These are phyloP conservation scores for Orbilia oligospora DNA, from an alignment of 2,329 filamentous ascomycete species.

Conservation along the genomic window DNA sequence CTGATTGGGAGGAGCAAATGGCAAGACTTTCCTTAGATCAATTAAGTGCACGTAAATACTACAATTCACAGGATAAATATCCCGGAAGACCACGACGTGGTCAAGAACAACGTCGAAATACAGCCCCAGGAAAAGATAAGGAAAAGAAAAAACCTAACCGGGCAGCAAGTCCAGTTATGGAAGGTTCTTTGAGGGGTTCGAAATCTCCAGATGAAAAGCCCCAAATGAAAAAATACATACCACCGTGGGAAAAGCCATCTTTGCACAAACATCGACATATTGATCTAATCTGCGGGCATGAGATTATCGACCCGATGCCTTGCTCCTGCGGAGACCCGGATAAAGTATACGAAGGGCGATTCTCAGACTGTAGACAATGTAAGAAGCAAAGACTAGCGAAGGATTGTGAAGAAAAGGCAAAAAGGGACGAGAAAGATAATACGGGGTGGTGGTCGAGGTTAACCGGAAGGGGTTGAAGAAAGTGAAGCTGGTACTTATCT, in stretches of 20 bases:
- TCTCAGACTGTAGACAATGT: slow-evolving; percentile 17
- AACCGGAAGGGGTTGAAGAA: neutral
- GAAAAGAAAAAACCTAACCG: neutral
- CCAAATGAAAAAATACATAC: neutral
- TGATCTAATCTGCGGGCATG: slow-evolving; percentile 25
- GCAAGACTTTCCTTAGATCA: neutral
- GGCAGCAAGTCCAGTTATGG: neutral
- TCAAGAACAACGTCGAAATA: neutral
- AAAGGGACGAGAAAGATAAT: neutral
- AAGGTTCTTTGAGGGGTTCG: neutral
- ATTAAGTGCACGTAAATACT: neutral
- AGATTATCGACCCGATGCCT: slow-evolving; percentile 41
- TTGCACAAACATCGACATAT: slow-evolving; percentile 37
- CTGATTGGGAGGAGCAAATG: neutral
- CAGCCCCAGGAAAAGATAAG: neutral
- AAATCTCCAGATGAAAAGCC: neutral
- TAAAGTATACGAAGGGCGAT: neutral
- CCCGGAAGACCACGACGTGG: neutral
- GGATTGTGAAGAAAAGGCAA: neutral
- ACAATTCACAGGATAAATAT: neutral
- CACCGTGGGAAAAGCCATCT: slow-evolving; percentile 2
- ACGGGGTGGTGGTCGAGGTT: slow-evolving; percentile 24
- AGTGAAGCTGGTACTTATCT: too few species aligned
- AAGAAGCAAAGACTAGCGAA: neutral
- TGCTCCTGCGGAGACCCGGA: slow-evolving; percentile 37